Conservation (phyloP, 176 grass and related monocot species). For the Paspalum notatum region DNA sequence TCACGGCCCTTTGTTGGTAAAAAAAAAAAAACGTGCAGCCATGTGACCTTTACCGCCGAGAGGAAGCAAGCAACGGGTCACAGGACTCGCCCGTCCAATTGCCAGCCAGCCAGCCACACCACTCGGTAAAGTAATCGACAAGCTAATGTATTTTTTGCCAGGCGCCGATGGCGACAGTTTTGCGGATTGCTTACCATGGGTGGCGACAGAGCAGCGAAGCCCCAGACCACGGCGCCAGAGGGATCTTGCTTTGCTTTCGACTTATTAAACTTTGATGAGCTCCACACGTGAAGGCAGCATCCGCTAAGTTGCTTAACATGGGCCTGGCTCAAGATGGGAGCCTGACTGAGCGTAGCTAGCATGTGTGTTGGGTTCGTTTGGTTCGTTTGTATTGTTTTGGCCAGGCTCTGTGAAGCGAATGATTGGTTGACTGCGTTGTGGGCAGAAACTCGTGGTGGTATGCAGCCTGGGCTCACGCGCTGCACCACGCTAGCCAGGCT, state of each 20-base stretch:
- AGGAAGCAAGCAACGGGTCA: not conserved
- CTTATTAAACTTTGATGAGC: not conserved
- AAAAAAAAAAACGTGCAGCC: not conserved
- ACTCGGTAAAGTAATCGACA: conserved; percentile 9
- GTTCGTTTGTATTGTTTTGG: no score
- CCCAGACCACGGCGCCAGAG: conserved; percentile 23
- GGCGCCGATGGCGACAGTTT: conserved; percentile 27
- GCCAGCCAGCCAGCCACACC: not conserved
- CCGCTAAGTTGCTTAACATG: no score
- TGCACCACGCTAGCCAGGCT: no score
- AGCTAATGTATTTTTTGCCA: not conserved
- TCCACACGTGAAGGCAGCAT: conserved; percentile 33
- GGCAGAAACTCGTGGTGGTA: no score
- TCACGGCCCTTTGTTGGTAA: not conserved
- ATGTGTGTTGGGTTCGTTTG: no score
- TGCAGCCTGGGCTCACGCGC: no score
- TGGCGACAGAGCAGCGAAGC: not conserved
- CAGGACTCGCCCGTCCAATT: not conserved
- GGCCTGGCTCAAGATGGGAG: no score
- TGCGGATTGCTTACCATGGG: conserved; percentile 33
- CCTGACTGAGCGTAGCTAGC: no score
- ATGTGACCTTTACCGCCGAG: conserved; percentile 4
- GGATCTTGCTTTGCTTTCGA: conserved; percentile 33
- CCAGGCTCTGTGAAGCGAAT: no score
- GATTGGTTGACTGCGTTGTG: no score